Evolutionary conservation across 169 alveolate species (phyloP), one percentile per base, ranked within the genome.

Genomic region (Neospora caninum): DNA sequence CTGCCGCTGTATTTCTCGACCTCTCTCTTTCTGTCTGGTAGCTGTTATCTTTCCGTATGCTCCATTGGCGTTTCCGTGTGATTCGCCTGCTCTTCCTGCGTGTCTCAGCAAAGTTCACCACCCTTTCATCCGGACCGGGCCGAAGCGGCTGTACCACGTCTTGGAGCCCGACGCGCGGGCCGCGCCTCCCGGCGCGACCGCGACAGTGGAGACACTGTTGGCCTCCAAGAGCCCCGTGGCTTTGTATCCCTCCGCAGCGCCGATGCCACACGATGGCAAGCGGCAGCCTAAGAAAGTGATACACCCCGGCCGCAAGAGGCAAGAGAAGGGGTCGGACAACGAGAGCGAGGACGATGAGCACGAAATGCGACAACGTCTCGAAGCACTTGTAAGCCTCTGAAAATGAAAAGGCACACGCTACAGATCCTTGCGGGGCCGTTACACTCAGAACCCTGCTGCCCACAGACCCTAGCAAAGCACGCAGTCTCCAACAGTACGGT

Each of bases 91-190:
- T 34, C 41, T 4, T 80, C 34, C 53, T 80, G 88, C 18, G 43
- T 80, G 53, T 80, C 25, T 18, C 89, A 82, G 89, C 64, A 82
- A 82, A 22, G 89, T 82, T 27, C 89, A 82, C 25, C 89, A 82
- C 31, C 67, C 22, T 67, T 82, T 82, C 89, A 27, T 82, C 25
- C 89, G 89, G 67, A 9, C 27, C 9, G 89, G 89, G 27, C 89
- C 89, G 29, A 82, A 41, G 38, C 54, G 41, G 25, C 67, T 82
- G 69, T 82, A 82, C 67, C 89, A 41, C 89, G 34, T 82, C 43
- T 6, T 82, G 38, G 89, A 82, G 89, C 89, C 89, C n/a, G 84
- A 31, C 39, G 89, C 89, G 25, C 89, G 36, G 54, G 89, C 2
- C 36, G 25, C 10, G 67, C 34, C 34, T 41, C 43, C 89, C 2